These are phyloP conservation scores for Vigna angularis DNA, from an alignment of 306 rosid species.

Conservation along the genomic window DNA sequence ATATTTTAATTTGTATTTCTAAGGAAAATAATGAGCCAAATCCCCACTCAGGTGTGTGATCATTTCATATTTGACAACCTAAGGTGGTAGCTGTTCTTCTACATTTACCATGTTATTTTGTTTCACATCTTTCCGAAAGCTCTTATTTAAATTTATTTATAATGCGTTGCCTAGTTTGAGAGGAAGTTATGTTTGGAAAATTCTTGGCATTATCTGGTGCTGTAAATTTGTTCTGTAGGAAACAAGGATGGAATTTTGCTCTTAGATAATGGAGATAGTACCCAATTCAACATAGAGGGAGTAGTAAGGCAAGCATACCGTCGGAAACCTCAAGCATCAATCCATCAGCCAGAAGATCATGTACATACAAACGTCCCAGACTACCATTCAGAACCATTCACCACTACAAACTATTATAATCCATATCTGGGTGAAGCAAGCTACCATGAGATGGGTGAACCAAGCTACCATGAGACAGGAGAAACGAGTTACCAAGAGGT, in stretches of 20 bases:
- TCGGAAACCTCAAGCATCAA: constrained; percentile 49
- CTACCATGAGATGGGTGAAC: constrained; percentile 41
- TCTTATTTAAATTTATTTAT: constrained; percentile 1
- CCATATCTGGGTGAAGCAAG: constrained; percentile 58
- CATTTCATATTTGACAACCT: constrained; percentile 35
- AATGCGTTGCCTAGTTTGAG: constrained; percentile 15
- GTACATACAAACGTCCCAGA: constrained; percentile 44
- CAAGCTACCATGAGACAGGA: constrained; percentile 52
- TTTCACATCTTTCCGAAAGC: not conserved
- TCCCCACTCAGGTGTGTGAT: constrained; percentile 56
- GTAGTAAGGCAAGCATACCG: constrained; percentile 50
- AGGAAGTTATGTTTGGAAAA: constrained; percentile 16
- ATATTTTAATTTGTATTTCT: constrained; percentile 62
- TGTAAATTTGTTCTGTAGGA: constrained; percentile 47
- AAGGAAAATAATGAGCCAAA: constrained; percentile 61
- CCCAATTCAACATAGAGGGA: constrained; percentile 51
- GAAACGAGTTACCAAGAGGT: constrained; percentile 50
- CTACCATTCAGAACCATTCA: constrained; percentile 50
- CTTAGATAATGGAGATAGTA: constrained; percentile 44
- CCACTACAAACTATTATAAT: constrained; percentile 54
- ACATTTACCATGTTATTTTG: constrained; percentile 20
- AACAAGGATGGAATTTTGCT: constrained; percentile 51
- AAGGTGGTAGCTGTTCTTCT: constrained; percentile 1
- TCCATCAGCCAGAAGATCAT: constrained; percentile 50
- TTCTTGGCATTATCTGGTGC: constrained; percentile 11